phyloP scores from a whole-genome alignment of 192 early-diverging fungal species.

The Coemansia sp. region DNA sequence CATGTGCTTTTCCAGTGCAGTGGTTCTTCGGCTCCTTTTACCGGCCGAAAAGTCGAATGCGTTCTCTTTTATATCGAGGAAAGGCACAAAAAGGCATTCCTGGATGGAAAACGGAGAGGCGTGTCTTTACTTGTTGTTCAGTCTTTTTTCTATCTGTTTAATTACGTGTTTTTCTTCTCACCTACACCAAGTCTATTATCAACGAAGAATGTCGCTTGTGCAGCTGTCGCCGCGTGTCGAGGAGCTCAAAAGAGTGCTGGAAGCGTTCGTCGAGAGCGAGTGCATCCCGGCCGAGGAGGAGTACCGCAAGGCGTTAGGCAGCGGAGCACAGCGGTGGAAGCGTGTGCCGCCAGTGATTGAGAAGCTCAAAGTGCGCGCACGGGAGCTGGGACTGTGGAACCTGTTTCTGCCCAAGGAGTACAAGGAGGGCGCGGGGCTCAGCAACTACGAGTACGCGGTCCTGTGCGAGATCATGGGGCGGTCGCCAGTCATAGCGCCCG shows the following conservation, averaged over 20 bases:
- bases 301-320: conserved; percentile 70
- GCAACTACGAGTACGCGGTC: conserved; percentile 91
- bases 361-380: conserved; percentile 83
- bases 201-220: conserved; percentile 28
- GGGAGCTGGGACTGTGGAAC: conserved; percentile 92
- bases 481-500: conserved; percentile 77
- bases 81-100: too few relatives aligned
- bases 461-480: conserved; percentile 90
- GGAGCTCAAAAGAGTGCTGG: conserved; percentile 34
- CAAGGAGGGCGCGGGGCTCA: conserved; percentile 79
- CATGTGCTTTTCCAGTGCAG: background rate
- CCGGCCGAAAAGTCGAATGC: background rate
- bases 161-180: background rate
- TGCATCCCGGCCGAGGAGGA: conserved; percentile 91
- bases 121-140: too few relatives aligned
- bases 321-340: conserved; percentile 79
- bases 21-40: background rate
- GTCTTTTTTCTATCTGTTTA: background rate
- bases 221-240: conserved; percentile 48
- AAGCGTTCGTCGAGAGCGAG: conserved; percentile 67
- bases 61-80: too few relatives aligned
- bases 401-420: conserved; percentile 84
- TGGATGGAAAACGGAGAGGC: too few relatives aligned
- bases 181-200: background rate
- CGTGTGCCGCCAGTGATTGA: conserved; percentile 83